Evolutionary conservation across 139 green algal species (phyloP), one percentile per base, ranked within the genome.

Genomic region (Chlorella sorokiniana): DNA sequence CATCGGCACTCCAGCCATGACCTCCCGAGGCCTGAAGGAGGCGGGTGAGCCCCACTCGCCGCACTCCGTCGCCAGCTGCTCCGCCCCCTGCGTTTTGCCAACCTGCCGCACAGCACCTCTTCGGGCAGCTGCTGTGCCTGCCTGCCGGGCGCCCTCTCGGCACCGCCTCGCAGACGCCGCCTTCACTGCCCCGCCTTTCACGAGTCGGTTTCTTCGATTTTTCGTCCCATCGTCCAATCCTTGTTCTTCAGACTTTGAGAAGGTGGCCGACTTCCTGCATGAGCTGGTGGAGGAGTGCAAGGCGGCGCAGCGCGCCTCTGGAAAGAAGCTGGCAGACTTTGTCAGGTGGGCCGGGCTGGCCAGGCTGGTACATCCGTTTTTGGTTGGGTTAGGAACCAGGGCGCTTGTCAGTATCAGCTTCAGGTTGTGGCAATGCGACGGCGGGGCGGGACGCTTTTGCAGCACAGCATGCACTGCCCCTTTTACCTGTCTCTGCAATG

Each of bases 291-390:
- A 91, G 84, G 59, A 94, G 54, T 94, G 90, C 84, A 91, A 96
- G 85, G 84, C 91, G 38, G 82, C 98, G 68, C 95, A 98, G 92
- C 81, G 62, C 27, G 87, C 64, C 70, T 85, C 90, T 52, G 95
- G 94, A 76, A 96, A 96, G 91, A 86, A 93, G 86, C 89, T 98
- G 63, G 94, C 94, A 81, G 95, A 98, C 81, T 98, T 97, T 79
- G 86, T 85, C 62, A 89, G 87, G 88, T 85, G 33, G 16, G 59
- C 44, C 23, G 25, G 20, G 38, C 35, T 72, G 33, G 37, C 37
- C 20, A 33, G 37, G 4, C 16, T 70, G 63, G 61, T n/a, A 10
- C 3, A 68, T n/a, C 2, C 22, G 52, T 61, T 4, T 20, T 4
- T 20, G 4, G 3, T 6, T 20, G 52, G 52, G 52, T 20, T 61